A percentile compares a stretch with the other conserved stretches of the same genome.
Conservation (phyloP, 2,329 filamentous ascomycete species). For the Lomentospora prolificans region DNA sequence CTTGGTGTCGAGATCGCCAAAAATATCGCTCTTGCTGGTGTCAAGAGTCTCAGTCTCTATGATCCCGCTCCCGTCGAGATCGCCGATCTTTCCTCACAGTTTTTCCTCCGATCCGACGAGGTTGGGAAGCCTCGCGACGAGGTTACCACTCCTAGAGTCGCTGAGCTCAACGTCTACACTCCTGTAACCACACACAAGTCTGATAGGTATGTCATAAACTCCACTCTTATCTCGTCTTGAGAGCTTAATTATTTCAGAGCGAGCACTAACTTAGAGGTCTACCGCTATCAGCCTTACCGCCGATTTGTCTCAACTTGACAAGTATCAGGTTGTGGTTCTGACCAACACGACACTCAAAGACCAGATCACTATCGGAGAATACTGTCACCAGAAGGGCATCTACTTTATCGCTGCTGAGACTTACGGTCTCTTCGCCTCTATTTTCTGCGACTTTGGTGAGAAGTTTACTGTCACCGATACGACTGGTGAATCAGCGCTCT, state of each 20-base stretch:
- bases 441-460: slow-evolving; percentile 96
- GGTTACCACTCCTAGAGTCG: slow-evolving; percentile 78
- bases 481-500: slow-evolving; percentile 79
- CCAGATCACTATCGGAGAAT: slow-evolving; percentile 79
- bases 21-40: slow-evolving; percentile 94
- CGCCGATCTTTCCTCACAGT: slow-evolving; percentile 89
- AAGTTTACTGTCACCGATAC: slow-evolving; percentile 86
- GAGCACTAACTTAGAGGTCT: no score
- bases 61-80: slow-evolving; percentile 79
- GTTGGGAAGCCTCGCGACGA: slow-evolving; percentile 85
- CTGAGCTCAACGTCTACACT: slow-evolving; percentile 93
- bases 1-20: slow-evolving; percentile 97
- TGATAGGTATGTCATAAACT: slow-evolving; percentile 29
- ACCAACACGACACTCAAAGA: slow-evolving; percentile 73
- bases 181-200: slow-evolving; percentile 71
- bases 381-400: slow-evolving; percentile 88
- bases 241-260: not conserved
- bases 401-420: slow-evolving; percentile 82
- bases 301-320: slow-evolving; percentile 72
- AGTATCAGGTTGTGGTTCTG: slow-evolving; percentile 86
- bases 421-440: slow-evolving; percentile 85
- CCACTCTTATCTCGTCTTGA: not conserved
- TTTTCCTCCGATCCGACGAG: slow-evolving; percentile 83
- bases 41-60: slow-evolving; percentile 91
- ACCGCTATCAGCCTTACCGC: slow-evolving; percentile 61